Evolutionary conservation across 306 rosid genomes (phyloP).

Genomic region (Ochetophila trinervis): DNA sequence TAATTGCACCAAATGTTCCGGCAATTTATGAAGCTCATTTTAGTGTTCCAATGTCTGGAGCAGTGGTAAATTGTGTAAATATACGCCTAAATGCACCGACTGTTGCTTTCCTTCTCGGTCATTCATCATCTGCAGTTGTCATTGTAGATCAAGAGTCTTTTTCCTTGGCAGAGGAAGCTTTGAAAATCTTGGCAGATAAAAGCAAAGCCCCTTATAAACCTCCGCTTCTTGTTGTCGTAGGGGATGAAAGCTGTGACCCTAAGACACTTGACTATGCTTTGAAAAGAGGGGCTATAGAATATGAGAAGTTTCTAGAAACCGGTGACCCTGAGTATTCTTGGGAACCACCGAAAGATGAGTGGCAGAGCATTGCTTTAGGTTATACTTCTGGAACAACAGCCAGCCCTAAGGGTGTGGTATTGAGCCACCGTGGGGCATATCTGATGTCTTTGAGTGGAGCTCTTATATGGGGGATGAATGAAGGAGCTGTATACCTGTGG

Average conservation of each 20-base stretch:
- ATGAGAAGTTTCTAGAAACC: conserved; percentile 60
- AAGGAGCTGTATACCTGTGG: conserved; percentile 88
- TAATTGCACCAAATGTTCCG: conserved; percentile 89
- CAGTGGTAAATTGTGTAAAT: conserved; percentile 61
- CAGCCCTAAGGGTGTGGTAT: conserved; percentile 93
- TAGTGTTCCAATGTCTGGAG: conserved; percentile 70
- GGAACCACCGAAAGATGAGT: conserved; percentile 92
- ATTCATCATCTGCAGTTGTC: conserved; percentile 49
- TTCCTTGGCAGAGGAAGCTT: conserved; percentile 59
- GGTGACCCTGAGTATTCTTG: conserved; percentile 84
- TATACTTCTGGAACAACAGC: conserved; percentile 96
- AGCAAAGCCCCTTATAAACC: conserved; percentile 40
- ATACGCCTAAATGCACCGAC: conserved; percentile 57
- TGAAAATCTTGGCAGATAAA: conserved; percentile 60
- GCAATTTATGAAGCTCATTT: conserved; percentile 87
- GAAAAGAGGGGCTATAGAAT: conserved; percentile 55
- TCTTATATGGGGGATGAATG: conserved; percentile 84
- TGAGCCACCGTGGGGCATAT: conserved; percentile 90
- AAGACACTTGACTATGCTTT: conserved; percentile 35
- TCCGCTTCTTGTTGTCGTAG: conserved; percentile 68
- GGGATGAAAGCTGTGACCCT: conserved; percentile 71
- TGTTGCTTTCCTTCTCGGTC: conserved; percentile 61
- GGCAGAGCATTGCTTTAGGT: conserved; percentile 95
- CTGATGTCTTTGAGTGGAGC: conserved; percentile 54
- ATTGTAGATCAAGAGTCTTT: conserved; percentile 69